Percentiles rank a stretch among this genome's conserved stretches.
phyloP scores from a whole-genome alignment of 257 asterid genomes.

The Solanum lycopersicoides region DNA sequence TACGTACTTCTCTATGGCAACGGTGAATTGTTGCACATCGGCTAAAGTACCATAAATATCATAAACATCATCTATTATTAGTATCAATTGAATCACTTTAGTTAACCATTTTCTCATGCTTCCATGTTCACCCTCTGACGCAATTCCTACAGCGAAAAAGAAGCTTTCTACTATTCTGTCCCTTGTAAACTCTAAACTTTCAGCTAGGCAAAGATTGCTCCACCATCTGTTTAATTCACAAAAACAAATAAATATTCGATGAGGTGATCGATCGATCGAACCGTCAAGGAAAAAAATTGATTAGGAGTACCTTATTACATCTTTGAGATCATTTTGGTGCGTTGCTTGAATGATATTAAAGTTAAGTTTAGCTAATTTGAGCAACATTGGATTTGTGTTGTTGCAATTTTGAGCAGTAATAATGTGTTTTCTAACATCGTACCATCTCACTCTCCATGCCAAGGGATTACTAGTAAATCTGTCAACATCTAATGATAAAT shows the following conservation, averaged over 20 bases:
- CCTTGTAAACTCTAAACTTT: conserved; percentile 32
- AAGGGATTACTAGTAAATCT: conserved; percentile 2
- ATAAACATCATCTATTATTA: conserved; percentile 43
- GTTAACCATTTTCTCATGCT: conserved; percentile 47
- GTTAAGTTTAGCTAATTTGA: conserved; percentile 39
- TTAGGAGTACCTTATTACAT: conserved; percentile 25
- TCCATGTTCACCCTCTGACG: conserved; percentile 30
- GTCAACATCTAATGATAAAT: background rate
- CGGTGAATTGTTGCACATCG: conserved; percentile 36
- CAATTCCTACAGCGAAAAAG: conserved; percentile 40
- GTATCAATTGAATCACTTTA: conserved; percentile 25
- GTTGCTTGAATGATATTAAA: conserved; percentile 44
- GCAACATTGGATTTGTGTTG: conserved; percentile 1
- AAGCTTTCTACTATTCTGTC: conserved; percentile 48
- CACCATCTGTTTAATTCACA: conserved; percentile 38
- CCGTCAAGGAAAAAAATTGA: background rate
- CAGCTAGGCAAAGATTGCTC: conserved; percentile 21
- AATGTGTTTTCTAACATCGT: conserved; percentile 24
- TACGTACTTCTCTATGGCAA: conserved; percentile 29
- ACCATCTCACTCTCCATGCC: conserved; percentile 47
- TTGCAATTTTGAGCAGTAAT: background rate
- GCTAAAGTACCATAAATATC: conserved; percentile 42
- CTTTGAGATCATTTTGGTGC: conserved; percentile 48
- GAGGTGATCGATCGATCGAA: background rate
- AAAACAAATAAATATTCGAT: background rate